phyloP scores from a whole-genome alignment of 306 rosid genomes.

The Comarum palustre region DNA sequence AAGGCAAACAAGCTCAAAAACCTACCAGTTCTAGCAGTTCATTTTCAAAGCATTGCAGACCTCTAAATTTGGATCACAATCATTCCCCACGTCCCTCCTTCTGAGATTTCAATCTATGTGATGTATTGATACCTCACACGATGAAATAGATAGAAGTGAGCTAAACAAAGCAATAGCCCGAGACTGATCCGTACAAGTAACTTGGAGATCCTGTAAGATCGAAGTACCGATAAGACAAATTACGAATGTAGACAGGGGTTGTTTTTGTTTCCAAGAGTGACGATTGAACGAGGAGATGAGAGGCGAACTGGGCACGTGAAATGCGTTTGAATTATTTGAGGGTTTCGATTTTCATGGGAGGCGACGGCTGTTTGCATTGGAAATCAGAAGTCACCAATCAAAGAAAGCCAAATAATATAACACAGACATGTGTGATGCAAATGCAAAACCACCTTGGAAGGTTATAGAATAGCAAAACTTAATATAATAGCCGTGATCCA shows the following conservation, averaged over 20 bases:
- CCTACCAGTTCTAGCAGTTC: background rate
- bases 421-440: background rate
- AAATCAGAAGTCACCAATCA: background rate
- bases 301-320: constrained; percentile 23
- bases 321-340: background rate
- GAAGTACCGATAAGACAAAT: no score
- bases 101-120: background rate
- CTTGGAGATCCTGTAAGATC: no score
- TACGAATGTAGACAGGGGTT: no score
- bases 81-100: background rate
- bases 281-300: background rate
- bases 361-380: constrained; percentile 3
- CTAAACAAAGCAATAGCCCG: no score
- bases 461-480: background rate
- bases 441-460: background rate
- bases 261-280: background rate
- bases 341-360: background rate
- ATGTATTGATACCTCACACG: no score
- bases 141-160: no score
- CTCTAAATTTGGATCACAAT: background rate
- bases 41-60: background rate
- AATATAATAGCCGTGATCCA: background rate
- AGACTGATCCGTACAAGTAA: no score
- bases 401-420: background rate
- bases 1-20: background rate